phyloP scores from a whole-genome alignment of 768 basidiomycete species.

The Psilocybe cyanescens region DNA sequence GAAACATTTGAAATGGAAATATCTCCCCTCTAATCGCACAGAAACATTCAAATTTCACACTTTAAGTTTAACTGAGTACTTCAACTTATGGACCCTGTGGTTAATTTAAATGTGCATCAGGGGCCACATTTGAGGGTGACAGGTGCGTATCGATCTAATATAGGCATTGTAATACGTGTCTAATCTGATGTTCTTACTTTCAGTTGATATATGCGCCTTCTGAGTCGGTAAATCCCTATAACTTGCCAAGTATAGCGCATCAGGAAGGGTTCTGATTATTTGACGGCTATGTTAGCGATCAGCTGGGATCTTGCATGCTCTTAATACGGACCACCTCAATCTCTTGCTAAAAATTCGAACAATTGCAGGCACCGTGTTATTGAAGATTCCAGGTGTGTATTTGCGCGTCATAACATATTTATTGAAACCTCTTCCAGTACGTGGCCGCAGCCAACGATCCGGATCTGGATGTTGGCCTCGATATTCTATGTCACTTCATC shows the following conservation, averaged over 20 bases:
- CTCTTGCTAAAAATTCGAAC: too few relatives aligned
- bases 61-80: too few relatives aligned
- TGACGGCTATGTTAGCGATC: neutral
- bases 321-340: too few relatives aligned
- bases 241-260: neutral
- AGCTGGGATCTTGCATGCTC: neutral
- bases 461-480: neutral
- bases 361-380: too few relatives aligned
- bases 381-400: neutral
- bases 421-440: neutral
- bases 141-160: too few relatives aligned
- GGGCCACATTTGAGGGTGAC: too few relatives aligned
- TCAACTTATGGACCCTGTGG: too few relatives aligned
- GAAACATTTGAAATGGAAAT: too few relatives aligned
- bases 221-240: neutral
- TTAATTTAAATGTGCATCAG: too few relatives aligned
- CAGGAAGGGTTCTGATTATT: neutral
- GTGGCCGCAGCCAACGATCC: neutral
- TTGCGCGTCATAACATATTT: neutral
- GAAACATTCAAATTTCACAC: too few relatives aligned
- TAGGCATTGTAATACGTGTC: neutral
- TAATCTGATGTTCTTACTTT: neutral
- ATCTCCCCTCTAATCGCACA: too few relatives aligned
- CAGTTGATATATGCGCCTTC: neutral
- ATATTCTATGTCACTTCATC: neutral